Conservation (phyloP, 192 early-diverging fungal species). For the Backusella tuberculispora region DNA sequence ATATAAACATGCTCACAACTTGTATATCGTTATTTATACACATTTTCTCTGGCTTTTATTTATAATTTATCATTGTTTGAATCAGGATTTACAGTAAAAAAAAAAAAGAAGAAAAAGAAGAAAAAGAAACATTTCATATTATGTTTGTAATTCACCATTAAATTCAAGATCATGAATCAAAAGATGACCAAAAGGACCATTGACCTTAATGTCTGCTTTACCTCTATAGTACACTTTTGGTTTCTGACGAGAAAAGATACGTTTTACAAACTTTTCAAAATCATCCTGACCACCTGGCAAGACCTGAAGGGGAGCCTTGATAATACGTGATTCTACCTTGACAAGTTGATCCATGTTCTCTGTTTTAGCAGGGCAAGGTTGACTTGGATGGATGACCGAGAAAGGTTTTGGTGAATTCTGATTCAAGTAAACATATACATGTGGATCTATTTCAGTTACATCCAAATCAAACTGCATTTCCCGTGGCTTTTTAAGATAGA, state of each 20-base stretch:
- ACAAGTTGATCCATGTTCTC: constrained; percentile 10
- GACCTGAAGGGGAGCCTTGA: constrained; percentile 29
- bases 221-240: constrained; percentile 29
- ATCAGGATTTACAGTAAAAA: neutral
- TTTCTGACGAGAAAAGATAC: constrained; percentile 17
- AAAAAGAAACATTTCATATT: neutral
- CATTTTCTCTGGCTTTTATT: too few species aligned
- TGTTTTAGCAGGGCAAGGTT: constrained; percentile 31
- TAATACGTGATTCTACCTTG: constrained; percentile 25
- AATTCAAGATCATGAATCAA: constrained; percentile 33
- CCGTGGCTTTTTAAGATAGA: constrained; percentile 25
- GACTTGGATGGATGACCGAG: constrained; percentile 27
- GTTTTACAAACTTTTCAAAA: constrained; percentile 39
- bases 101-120: neutral
- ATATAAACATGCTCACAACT: too few species aligned
- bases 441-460: constrained; percentile 27
- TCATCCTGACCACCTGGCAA: constrained; percentile 31
- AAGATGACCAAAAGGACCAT: constrained; percentile 33
- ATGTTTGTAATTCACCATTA: constrained; percentile 38
- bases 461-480: constrained; percentile 40
- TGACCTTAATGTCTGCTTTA: constrained; percentile 26
- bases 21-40: too few species aligned
- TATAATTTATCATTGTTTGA: too few species aligned
- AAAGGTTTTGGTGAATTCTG: constrained; percentile 32
- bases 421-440: constrained; percentile 32